Evolutionary conservation across 2,329 filamentous ascomycete genomes (phyloP).

Genomic region (Sordariomycetes sp.): DNA sequence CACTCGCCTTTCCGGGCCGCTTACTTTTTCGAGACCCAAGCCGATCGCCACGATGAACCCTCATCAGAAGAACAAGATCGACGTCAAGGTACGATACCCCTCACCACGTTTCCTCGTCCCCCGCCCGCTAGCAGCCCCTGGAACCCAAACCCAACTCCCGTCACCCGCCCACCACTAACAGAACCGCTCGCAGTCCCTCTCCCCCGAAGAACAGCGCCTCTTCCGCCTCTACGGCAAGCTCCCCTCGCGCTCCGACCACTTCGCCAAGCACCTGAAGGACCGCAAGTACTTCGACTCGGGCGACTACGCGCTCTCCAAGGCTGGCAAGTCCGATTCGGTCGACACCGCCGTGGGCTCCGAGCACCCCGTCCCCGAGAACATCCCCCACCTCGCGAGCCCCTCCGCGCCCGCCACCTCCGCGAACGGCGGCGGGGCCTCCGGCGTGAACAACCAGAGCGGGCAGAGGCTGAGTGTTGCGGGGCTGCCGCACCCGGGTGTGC

Average conservation of each 20-base stretch:
- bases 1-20: neutral
- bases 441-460: slow-evolving; percentile 22
- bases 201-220: slow-evolving; percentile 88
- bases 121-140: neutral
- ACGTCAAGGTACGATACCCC: slow-evolving; percentile 59
- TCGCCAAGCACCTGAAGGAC: slow-evolving; percentile 98
- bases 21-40: neutral
- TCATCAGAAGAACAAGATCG: slow-evolving; percentile 96
- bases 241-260: slow-evolving; percentile 87
- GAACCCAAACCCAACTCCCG: neutral
- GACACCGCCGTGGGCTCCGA: slow-evolving; percentile 89
- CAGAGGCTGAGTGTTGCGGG: slow-evolving; percentile 18
- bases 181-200: slow-evolving; percentile 56
- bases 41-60: slow-evolving; percentile 62
- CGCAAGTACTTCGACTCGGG: slow-evolving; percentile 98
- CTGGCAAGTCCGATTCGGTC: slow-evolving; percentile 88
- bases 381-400: slow-evolving; percentile 66
- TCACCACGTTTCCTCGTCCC: neutral
- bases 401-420: slow-evolving; percentile 19
- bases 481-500: slow-evolving; percentile 26
- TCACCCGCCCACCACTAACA: slow-evolving; percentile 6
- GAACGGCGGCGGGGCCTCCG: slow-evolving; percentile 13
- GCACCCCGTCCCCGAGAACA: slow-evolving; percentile 91
- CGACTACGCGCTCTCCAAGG: slow-evolving; percentile 94
- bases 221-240: slow-evolving; percentile 98